phyloP scores from a whole-genome alignment of 495 filamentous ascomycete species.

The Daldinia childiae region DNA sequence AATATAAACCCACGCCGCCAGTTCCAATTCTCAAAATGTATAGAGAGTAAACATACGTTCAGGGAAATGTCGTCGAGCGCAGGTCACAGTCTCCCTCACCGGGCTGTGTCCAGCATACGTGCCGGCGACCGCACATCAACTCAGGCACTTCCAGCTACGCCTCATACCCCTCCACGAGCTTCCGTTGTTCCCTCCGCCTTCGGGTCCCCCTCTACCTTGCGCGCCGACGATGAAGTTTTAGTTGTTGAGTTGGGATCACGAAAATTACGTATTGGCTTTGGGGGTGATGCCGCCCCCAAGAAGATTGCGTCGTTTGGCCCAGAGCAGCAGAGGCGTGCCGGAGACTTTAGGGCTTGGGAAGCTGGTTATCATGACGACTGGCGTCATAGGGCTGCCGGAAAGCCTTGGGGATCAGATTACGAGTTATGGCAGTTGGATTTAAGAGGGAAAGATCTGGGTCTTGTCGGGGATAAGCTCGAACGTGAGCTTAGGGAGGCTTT shows the following conservation, averaged over 20 bases:
- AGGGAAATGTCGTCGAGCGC: constrained; percentile 45
- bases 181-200: constrained; percentile 65
- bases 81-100: constrained; percentile 54
- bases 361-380: constrained; percentile 59
- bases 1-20: neutral
- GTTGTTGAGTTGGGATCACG: constrained; percentile 85
- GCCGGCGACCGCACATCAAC: constrained; percentile 48
- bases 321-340: constrained; percentile 75
- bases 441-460: constrained; percentile 73
- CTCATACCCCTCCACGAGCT: constrained; percentile 69
- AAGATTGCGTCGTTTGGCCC: constrained; percentile 77
- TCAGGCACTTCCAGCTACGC: constrained; percentile 43
- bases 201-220: constrained; percentile 76
- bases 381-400: constrained; percentile 53
- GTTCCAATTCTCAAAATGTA: constrained; percentile 28
- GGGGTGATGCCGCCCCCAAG: constrained; percentile 78
- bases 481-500: constrained; percentile 84
- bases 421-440: constrained; percentile 87
- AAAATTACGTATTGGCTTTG: constrained; percentile 83
- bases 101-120: constrained; percentile 62
- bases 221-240: constrained; percentile 83
- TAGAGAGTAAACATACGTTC: constrained; percentile 5
- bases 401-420: constrained; percentile 74
- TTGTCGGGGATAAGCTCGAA: constrained; percentile 90
- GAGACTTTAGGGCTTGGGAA: constrained; percentile 81